These are phyloP conservation scores for Lactarius evosmus DNA, from an alignment of 768 basidiomycete genomes.

Conservation along the genomic window DNA sequence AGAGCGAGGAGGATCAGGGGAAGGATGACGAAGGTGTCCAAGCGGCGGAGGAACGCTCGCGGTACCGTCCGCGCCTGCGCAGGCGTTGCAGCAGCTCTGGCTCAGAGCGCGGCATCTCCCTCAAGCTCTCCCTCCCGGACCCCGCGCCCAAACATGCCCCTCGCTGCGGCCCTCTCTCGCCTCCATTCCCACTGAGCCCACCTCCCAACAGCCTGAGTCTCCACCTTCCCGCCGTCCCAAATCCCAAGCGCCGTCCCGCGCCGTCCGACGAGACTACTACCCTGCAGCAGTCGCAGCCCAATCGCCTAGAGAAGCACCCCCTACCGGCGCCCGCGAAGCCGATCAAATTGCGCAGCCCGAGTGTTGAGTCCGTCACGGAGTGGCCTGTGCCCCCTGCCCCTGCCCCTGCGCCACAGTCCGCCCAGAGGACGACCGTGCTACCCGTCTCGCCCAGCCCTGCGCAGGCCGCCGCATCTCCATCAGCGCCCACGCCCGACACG, in stretches of 20 bases:
- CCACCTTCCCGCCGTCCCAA: not conserved
- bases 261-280: not conserved
- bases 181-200: not conserved
- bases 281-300: not conserved
- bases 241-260: not conserved
- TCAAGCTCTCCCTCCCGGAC: not conserved
- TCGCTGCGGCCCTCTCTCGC: not conserved
- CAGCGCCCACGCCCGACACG: not conserved
- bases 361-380: not conserved
- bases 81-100: not conserved
- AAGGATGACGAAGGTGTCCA: not conserved
- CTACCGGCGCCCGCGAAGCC: not conserved
- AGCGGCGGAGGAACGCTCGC: conserved; percentile 2
- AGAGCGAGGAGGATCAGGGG: not conserved
- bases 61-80: conserved; percentile 22
- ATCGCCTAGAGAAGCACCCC: not conserved
- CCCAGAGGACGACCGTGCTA: not conserved
- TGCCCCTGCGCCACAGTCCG: not conserved
- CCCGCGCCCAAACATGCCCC: not conserved
- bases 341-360: not conserved
- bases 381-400: not conserved
- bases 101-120: not conserved
- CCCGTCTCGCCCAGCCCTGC: not conserved
- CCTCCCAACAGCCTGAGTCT: conserved; percentile 1
- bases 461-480: not conserved